A percentile compares a stretch with the other conserved stretches of the same genome.
These are phyloP conservation scores for Polymyxa betae DNA, from an alignment of 208 protist genomes.

Conservation along the genomic window DNA sequence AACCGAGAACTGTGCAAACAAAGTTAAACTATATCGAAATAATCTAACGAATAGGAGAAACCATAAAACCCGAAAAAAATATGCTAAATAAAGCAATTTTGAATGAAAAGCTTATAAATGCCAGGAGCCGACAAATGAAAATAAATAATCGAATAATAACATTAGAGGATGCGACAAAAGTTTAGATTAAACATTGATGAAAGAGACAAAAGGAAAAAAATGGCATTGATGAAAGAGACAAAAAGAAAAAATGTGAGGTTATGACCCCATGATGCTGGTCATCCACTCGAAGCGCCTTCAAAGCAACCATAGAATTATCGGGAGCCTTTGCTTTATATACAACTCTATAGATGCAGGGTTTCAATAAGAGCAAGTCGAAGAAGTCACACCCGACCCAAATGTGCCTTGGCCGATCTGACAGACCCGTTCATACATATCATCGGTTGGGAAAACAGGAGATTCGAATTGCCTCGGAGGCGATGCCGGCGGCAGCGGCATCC, in stretches of 20 bases:
- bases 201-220: neutral
- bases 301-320: conserved; percentile 37
- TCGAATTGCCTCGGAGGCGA: neutral
- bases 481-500: conserved; percentile 14
- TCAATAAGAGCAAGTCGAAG: neutral
- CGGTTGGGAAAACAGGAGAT: neutral
- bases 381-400: neutral
- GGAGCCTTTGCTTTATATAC: conserved; percentile 19
- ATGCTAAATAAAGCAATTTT: too few species aligned
- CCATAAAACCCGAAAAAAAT: too few species aligned
- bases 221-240: neutral
- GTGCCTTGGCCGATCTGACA: conserved; percentile 46
- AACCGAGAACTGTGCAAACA: conserved; percentile 8
- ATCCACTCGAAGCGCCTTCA: conserved; percentile 32
- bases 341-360: neutral
- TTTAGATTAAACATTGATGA: too few species aligned
- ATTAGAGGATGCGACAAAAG: too few species aligned
- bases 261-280: conserved; percentile 2
- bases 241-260: neutral
- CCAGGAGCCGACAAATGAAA: too few species aligned
- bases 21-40: neutral
- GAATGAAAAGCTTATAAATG: too few species aligned
- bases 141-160: too few species aligned
- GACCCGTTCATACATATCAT: conserved; percentile 14
- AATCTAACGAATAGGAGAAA: neutral